phyloP scores from a whole-genome alignment of 495 filamentous ascomycete genomes.

The Aspergillus nidulans region DNA sequence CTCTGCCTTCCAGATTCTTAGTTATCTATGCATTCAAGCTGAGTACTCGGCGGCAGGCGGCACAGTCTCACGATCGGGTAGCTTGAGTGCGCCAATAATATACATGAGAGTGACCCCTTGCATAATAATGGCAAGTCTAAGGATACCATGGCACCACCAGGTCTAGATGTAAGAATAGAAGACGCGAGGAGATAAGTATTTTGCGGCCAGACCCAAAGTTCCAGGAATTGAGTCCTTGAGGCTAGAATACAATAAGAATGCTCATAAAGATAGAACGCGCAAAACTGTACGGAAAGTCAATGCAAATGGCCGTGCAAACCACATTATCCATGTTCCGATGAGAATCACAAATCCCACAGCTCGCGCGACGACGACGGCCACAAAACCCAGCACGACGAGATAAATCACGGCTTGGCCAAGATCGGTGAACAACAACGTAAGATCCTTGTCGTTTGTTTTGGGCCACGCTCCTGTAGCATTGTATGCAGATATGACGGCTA shows the following conservation, averaged over 20 bases:
- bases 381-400: constrained; percentile 32
- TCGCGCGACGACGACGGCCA: constrained; percentile 30
- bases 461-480: constrained; percentile 36
- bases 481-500: constrained; percentile 26
- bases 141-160: background rate
- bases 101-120: background rate
- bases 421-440: constrained; percentile 29
- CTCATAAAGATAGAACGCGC: constrained; percentile 22
- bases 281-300: constrained; percentile 31
- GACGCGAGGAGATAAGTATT: background rate
- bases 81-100: background rate
- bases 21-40: too few species aligned
- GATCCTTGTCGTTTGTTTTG: constrained; percentile 26
- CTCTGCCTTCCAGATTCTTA: too few species aligned
- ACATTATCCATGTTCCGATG: constrained; percentile 39
- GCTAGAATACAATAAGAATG: background rate
- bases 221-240: background rate
- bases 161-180: background rate
- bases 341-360: constrained; percentile 33
- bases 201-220: background rate
- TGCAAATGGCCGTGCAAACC: constrained; percentile 38
- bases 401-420: constrained; percentile 36
- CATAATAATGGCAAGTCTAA: background rate
- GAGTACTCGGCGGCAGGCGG: too few species aligned
- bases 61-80: background rate